Percentiles rank a stretch among this genome's conserved stretches.
phyloP scores from a whole-genome alignment of 352 stramenopile species.

The Phytophthora meadii region DNA sequence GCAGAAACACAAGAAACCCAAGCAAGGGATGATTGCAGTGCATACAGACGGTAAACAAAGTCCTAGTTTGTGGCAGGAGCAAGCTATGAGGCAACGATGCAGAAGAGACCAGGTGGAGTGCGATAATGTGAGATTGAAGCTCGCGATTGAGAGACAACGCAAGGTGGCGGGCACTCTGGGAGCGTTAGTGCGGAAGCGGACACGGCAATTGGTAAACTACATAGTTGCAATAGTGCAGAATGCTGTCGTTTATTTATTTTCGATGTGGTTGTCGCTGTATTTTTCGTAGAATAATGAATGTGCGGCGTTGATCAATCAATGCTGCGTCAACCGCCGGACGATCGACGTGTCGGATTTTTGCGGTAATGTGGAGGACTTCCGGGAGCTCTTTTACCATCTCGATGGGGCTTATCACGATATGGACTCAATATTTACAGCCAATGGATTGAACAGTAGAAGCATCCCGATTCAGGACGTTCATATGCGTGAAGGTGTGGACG shows the following conservation, averaged over 20 bases:
- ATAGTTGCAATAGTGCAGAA: not conserved
- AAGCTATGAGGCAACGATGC: conserved; percentile 23
- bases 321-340: conserved; percentile 8
- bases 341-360: conserved; percentile 29
- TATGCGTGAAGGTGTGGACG: conserved; percentile 29
- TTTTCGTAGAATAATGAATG: conserved; percentile 28
- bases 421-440: conserved; percentile 22
- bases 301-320: conserved; percentile 27
- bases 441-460: conserved; percentile 21
- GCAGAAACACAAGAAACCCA: conserved; percentile 1
- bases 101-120: conserved; percentile 25
- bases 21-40: not conserved
- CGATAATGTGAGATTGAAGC: conserved; percentile 42
- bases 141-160: conserved; percentile 49
- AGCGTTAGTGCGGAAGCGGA: conserved; percentile 36
- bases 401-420: conserved; percentile 31
- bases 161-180: conserved; percentile 45
- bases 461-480: conserved; percentile 28
- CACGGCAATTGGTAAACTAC: conserved; percentile 20
- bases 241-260: too few species aligned
- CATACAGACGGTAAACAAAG: not conserved
- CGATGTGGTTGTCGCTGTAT: not conserved
- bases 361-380: conserved; percentile 29
- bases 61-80: conserved; percentile 32
- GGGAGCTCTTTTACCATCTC: conserved; percentile 20